A percentile compares a stretch with the other conserved stretches of the same genome.
Conservation (phyloP, 495 filamentous ascomycete genomes). For the Xylaria sp. region DNA sequence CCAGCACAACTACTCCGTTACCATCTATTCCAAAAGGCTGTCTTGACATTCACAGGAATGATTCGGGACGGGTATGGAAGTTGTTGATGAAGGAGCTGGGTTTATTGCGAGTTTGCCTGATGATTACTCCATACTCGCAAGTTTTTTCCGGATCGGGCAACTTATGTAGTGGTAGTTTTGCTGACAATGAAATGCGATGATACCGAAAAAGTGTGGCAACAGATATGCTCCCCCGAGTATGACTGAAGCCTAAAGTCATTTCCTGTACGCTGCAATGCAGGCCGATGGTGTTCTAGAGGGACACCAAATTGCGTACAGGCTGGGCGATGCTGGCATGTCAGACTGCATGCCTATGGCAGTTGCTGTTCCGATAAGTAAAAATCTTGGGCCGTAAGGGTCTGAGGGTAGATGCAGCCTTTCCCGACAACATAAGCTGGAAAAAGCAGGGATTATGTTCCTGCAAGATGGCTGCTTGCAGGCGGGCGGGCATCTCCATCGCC, state of each 20-base stretch:
- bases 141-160: neutral
- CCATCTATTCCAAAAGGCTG: neutral
- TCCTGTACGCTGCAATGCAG: conserved; percentile 15
- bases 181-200: conserved; percentile 12
- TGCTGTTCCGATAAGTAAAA: conserved; percentile 19
- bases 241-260: conserved; percentile 8
- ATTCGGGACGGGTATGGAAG: neutral
- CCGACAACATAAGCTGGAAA: conserved; percentile 19
- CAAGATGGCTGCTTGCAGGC: conserved; percentile 24
- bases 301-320: conserved; percentile 6
- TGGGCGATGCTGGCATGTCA: conserved; percentile 9
- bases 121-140: conserved; percentile 8
- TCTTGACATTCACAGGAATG: neutral
- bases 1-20: neutral
- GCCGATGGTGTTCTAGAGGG: conserved; percentile 8
- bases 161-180: neutral
- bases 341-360: conserved; percentile 16
- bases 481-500: conserved; percentile 20
- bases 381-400: conserved; percentile 18
- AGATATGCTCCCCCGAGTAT: neutral
- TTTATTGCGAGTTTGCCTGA: neutral
- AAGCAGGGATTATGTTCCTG: conserved; percentile 27
- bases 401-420: conserved; percentile 28
- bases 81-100: neutral
- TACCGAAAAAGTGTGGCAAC: conserved; percentile 16